Conservation (phyloP, 371 early-diverging fungal species). For the Capillidium rhysosporum region DNA sequence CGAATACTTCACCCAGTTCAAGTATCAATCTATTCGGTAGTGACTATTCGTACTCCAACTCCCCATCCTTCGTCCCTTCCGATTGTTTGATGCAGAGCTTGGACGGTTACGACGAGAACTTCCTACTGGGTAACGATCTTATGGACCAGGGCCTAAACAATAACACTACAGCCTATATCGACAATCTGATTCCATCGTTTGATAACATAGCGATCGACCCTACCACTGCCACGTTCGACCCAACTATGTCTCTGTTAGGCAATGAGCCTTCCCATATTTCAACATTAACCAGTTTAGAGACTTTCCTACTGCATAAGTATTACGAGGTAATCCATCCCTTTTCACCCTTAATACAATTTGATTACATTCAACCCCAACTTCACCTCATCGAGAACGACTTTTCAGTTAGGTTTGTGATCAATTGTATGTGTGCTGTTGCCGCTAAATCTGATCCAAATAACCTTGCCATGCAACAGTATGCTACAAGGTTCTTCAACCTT, state of each 20-base stretch:
- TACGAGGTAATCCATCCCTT: not conserved
- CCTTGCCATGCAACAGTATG: too few relatives aligned
- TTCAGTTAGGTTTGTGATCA: not conserved
- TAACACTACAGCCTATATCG: too few relatives aligned
- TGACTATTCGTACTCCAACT: not conserved
- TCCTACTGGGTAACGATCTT: too few relatives aligned
- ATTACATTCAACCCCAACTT: not conserved
- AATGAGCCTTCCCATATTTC: not conserved
- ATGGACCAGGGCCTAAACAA: too few relatives aligned
- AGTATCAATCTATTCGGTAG: not conserved
- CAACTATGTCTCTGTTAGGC: too few relatives aligned
- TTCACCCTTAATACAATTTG: not conserved
- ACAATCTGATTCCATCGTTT: too few relatives aligned
- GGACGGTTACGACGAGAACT: not conserved
- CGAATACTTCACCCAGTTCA: not conserved
- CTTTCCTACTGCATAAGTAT: not conserved
- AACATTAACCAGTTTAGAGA: not conserved
- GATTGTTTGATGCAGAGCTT: not conserved
- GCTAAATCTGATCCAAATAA: not conserved
- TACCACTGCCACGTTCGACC: too few relatives aligned
- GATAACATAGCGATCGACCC: too few relatives aligned
- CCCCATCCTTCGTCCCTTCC: not conserved
- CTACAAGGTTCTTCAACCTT: too few relatives aligned
- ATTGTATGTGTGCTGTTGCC: constrained; percentile 5
- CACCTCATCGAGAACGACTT: not conserved